Conservation (phyloP, 2,329 filamentous ascomycete genomes). For the Calonectria multiphialidica region DNA sequence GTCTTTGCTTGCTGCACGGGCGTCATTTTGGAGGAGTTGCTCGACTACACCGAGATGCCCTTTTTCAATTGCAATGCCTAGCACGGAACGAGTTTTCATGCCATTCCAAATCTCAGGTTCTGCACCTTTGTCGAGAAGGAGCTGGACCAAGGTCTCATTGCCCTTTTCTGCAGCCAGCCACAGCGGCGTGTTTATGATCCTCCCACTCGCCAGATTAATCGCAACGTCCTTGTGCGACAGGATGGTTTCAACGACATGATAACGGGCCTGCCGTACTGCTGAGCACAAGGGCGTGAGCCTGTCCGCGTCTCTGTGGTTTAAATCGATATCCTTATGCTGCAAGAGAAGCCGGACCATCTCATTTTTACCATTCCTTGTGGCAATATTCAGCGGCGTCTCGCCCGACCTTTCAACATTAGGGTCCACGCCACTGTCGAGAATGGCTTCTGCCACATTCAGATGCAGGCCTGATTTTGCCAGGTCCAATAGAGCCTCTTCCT, state of each 20-base stretch:
- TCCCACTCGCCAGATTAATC: not conserved
- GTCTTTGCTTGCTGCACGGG: not conserved
- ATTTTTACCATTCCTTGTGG: not conserved
- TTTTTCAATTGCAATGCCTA: not conserved
- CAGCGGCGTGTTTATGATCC: not conserved
- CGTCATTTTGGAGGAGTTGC: not conserved
- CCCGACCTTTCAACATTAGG: not conserved
- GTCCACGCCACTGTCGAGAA: not conserved
- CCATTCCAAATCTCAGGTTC: not conserved
- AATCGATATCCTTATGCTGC: not conserved
- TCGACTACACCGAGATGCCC: not conserved
- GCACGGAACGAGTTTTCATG: not conserved
- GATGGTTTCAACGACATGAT: not conserved
- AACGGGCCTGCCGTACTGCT: not conserved
- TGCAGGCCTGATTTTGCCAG: not conserved
- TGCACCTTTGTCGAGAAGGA: not conserved
- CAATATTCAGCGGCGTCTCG: not conserved
- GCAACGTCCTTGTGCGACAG: not conserved
- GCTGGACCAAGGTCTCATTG: not conserved
- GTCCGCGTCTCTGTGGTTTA: not conserved
- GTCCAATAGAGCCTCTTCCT: not conserved
- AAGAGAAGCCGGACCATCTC: not conserved
- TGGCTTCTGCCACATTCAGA: not conserved
- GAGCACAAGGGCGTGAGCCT: not conserved
- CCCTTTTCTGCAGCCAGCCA: not conserved